Conservation (phyloP, 257 asterid genomes). For the Solanum okadae region DNA sequence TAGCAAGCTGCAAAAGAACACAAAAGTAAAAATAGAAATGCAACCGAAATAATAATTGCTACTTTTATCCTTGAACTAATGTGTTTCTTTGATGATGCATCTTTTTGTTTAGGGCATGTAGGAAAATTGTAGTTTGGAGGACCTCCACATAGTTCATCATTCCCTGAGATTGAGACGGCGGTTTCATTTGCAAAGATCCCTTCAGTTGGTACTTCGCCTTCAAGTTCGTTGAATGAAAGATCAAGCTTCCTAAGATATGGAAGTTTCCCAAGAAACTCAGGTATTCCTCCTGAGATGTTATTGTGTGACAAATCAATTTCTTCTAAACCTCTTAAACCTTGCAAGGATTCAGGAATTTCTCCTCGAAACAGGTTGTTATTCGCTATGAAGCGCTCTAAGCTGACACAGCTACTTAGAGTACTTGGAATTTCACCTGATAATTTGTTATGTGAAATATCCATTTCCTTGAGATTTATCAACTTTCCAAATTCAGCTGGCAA, state of each 20-base stretch:
- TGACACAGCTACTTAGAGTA: neutral
- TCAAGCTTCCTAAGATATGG: conserved; percentile 17
- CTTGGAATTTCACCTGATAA: conserved; percentile 9
- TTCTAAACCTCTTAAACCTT: neutral
- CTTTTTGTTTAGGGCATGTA: neutral
- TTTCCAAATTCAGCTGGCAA: neutral
- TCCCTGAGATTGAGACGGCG: conserved; percentile 16
- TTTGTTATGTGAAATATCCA: conserved; percentile 15
- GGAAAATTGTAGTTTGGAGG: conserved; percentile 5
- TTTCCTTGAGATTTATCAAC: conserved; percentile 5
- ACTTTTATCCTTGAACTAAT: neutral
- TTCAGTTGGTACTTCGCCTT: conserved; percentile 22
- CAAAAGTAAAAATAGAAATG: neutral
- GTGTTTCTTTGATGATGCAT: neutral
- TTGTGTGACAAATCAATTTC: conserved; percentile 6
- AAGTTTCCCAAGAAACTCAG: conserved; percentile 1
- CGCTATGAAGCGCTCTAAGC: conserved; percentile 3
- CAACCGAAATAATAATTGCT: neutral
- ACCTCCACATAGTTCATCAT: conserved; percentile 26
- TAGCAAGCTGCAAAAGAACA: neutral
- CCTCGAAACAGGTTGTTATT: conserved; percentile 4
- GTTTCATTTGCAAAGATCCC: conserved; percentile 23
- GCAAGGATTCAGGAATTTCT: conserved; percentile 9
- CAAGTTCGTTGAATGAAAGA: conserved; percentile 28
- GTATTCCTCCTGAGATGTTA: conserved; percentile 10